Base-by-base conservation (phyloP, 2,329 filamentous ascomycete species). In the Talaromyces sp. region DNA sequence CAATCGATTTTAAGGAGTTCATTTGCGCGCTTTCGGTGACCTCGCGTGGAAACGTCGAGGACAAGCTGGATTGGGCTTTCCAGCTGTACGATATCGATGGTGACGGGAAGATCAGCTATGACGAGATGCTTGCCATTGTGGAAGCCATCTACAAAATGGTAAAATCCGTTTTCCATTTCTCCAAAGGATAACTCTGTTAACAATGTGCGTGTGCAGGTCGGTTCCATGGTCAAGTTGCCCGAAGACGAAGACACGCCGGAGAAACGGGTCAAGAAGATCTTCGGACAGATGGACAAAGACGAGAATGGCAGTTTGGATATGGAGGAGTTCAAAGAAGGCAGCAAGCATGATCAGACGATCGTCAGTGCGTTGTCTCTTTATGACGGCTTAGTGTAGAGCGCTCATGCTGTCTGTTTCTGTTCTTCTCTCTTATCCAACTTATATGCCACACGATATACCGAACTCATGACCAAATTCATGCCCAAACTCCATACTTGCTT, bases 131-230 rank as follows among this genome's bases (percentile, higher is more conserved):
- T 66, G 89, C 92, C 68, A 99, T 99, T 74, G 94, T 99, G 60
- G 93, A 97, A 80, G 94, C 94, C 59, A 99, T 99, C 73, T 99
- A 99, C 84, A 99, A 97, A 79, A 99, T 99, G 94, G 94, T 97
- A 76, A 51, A 76, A 38, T 14, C 12, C 38, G 46, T 43, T 21
- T 51, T 35, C 11, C n/a, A n/a, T n/a, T n/a, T n/a, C n/a, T 58
- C 48, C 52, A 10, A n/a, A 31, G 24, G 29, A 21, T 2, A 38
- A 24, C 21, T 62, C 56, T 67, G 52, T 21, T 56, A 17, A 31
- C 12, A 46, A 46, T 19, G n/a, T 3, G 43, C 43, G 11, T 46
- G 9, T 46, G 41, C n/a, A 97, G 92, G 92, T 97, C 70, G 94
- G 94, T 66, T 96, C 92, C 57, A 99, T 99, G 94, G 94, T 99